Conservation (phyloP, 306 rosid species). For the Bauhinia variegata region DNA sequence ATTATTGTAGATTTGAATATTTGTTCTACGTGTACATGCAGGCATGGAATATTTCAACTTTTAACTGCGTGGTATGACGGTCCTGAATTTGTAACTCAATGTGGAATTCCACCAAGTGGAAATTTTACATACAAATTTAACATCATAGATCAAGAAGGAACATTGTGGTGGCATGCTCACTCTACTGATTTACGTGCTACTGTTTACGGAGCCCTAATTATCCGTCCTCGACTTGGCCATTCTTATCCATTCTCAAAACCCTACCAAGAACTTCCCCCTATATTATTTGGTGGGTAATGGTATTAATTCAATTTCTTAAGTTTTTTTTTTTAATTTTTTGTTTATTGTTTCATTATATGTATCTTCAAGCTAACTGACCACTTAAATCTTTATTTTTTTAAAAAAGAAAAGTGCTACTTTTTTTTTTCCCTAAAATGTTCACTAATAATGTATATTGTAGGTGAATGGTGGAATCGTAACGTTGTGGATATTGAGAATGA, state of each 20-base stretch:
- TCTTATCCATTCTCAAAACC: constrained; percentile 42
- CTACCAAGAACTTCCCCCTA: constrained; percentile 36
- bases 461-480: too few species aligned
- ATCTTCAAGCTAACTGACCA: too few species aligned
- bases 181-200: constrained; percentile 59
- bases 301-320: neutral
- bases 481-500: too few species aligned
- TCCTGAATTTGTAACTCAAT: constrained; percentile 56
- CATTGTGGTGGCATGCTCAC: constrained; percentile 71
- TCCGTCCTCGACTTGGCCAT: constrained; percentile 39
- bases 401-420: too few species aligned
- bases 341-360: too few species aligned
- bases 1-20: too few species aligned
- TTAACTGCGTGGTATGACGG: constrained; percentile 66
- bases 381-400: too few species aligned
- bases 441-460: too few species aligned
- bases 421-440: too few species aligned
- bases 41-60: constrained; percentile 64
- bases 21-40: neutral
- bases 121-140: constrained; percentile 49
- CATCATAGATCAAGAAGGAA: constrained; percentile 62
- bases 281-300: constrained; percentile 52
- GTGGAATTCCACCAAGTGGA: constrained; percentile 45
- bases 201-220: constrained; percentile 58
- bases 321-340: too few species aligned